Percentiles rank a stretch among this genome's conserved stretches.
These are phyloP conservation scores for Arthroderma sp. DNA, from an alignment of 2,329 filamentous ascomycete genomes.

Conservation along the genomic window DNA sequence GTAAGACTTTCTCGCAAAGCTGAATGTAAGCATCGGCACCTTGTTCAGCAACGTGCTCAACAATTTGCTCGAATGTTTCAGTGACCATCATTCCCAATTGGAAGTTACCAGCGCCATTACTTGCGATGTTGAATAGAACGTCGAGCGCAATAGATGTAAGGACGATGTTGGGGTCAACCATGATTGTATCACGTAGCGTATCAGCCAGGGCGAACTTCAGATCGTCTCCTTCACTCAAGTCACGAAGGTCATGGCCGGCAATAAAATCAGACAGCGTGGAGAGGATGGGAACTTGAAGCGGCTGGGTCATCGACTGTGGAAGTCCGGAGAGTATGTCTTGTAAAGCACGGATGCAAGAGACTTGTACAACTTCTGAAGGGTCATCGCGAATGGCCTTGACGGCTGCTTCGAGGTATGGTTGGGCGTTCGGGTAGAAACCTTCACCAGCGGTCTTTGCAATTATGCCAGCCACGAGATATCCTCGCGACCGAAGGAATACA, in stretches of 20 bases:
- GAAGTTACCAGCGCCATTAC: conserved; percentile 78
- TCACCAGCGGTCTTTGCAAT: conserved; percentile 56
- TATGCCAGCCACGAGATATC: conserved; percentile 72
- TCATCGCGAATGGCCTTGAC: conserved; percentile 65
- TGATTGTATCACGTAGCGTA: conserved; percentile 68
- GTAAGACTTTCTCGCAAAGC: conserved; percentile 74
- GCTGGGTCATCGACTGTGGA: conserved; percentile 37
- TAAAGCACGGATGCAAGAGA: conserved; percentile 76
- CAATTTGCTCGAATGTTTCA: conserved; percentile 84
- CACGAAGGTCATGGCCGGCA: conserved; percentile 62
- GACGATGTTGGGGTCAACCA: conserved; percentile 62
- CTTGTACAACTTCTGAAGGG: conserved; percentile 75
- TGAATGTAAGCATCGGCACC: conserved; percentile 58
- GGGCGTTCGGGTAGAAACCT: conserved; percentile 32
- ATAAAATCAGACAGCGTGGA: conserved; percentile 58
- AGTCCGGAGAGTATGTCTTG: conserved; percentile 53
- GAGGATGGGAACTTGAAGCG: conserved; percentile 49
- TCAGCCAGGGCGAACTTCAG: conserved; percentile 82
- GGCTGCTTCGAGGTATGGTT: conserved; percentile 40
- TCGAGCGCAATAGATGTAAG: conserved; percentile 60
- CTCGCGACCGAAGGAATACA: conserved; percentile 69
- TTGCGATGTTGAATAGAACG: conserved; percentile 77
- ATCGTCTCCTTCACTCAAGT: conserved; percentile 81
- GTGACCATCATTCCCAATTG: conserved; percentile 77
- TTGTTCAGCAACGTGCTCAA: conserved; percentile 51